These are phyloP conservation scores for Aspergillus hiratsukae DNA, from an alignment of 2,329 filamentous ascomycete species.

Conservation along the genomic window DNA sequence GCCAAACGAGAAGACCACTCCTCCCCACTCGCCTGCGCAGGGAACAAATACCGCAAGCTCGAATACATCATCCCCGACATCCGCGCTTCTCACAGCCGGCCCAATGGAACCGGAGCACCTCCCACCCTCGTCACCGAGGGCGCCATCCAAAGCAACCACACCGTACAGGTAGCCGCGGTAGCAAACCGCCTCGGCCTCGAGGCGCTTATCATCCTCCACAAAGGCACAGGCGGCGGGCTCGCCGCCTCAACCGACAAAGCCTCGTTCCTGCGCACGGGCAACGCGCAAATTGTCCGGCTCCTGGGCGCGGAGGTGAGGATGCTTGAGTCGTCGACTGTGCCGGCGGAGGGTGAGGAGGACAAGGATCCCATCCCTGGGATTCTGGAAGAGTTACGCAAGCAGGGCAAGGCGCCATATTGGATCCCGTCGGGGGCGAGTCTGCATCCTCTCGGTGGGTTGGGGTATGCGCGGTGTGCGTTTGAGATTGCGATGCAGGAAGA, in stretches of 20 bases:
- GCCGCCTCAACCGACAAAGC: slow-evolving; percentile 12
- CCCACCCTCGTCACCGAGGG: slow-evolving; percentile 34
- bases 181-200: slow-evolving; percentile 25
- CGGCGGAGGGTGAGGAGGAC: slow-evolving; percentile 35
- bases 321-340: slow-evolving; percentile 47
- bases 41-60: slow-evolving; percentile 38
- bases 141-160: slow-evolving; percentile 36
- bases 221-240: slow-evolving; percentile 25
- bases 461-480: slow-evolving; percentile 30
- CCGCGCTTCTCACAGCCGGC: slow-evolving; percentile 14
- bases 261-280: slow-evolving; percentile 21
- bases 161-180: slow-evolving; percentile 30
- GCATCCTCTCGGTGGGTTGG: slow-evolving; percentile 30
- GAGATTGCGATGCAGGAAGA: slow-evolving; percentile 29
- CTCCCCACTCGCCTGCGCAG: slow-evolving; percentile 30
- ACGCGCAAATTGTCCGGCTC: slow-evolving; percentile 27
- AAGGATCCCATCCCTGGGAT: slow-evolving; percentile 37
- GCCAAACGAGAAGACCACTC: slow-evolving; percentile 34
- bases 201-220: slow-evolving; percentile 24
- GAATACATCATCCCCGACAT: slow-evolving; percentile 36
- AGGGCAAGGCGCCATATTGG: slow-evolving; percentile 26
- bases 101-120: neutral
- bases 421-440: slow-evolving; percentile 34
- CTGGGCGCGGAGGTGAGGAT: slow-evolving; percentile 44
- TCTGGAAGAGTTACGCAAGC: slow-evolving; percentile 19